Evolutionary conservation across 1,284 basidiomycete genomes (phyloP), one percentile per base, ranked within the genome.

Genomic region (Ceratobasidium sp.): DNA sequence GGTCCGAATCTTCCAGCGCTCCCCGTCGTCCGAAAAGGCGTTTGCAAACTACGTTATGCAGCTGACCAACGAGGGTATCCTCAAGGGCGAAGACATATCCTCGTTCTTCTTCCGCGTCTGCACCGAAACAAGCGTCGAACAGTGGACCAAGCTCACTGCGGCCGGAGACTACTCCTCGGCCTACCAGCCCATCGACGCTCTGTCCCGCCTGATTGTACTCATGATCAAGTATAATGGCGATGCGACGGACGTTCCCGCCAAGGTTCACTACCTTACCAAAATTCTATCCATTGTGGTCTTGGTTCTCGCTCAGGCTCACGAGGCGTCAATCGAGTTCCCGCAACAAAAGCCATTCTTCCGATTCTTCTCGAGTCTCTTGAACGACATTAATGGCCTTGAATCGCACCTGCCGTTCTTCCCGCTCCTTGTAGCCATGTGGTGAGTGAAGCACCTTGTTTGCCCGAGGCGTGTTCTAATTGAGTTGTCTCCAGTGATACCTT

Each of bases 161-260:
- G 82, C 87, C 29, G 92, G 92, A 56, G 91, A 94, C 71, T 88
- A 87, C 55, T 85, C 87, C 22, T 86, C 88, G 57, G 87, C 92
- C 20, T 98, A 95, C 83, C 93, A 94, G 77, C 93, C 94, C 17
- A 84, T 98, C 74, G 97, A 99, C 79, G 94, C 97, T 8, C 91
- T 98, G 82, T 94, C 96, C 53, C 89, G 94, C 74, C 83, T 99
- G 74, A 94, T 99, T 73, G 93, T 96, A 53, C 93, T 98, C 78
- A 97, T 99, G 82, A 96, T 99, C 87, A 99, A 99, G 82, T 98
- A 99, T 78, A 96, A 99, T 74, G 95, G 94, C 27, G 96, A 98
- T 78, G 91, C 91, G 58, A 92, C 94, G 80, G 93, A 94, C 75
- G 92, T 95, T 75, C 92, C 94, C 75, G 92, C 94, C 22, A 98